These are phyloP conservation scores for Neurospora tetraspora DNA, from an alignment of 495 filamentous ascomycete species.

Conservation along the genomic window DNA sequence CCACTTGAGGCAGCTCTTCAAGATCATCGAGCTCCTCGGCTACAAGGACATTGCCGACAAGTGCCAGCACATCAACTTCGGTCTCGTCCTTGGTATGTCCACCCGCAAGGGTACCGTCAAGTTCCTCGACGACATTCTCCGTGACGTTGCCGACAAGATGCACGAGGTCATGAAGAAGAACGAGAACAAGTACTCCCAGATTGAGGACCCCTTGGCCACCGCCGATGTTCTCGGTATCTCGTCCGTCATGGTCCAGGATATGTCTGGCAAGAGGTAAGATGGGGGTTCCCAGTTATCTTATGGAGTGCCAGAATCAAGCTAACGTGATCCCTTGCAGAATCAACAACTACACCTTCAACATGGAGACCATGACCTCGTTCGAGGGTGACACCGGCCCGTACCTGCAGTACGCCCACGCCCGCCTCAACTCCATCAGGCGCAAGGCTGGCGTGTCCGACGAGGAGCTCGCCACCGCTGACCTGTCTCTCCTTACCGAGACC, in stretches of 20 bases:
- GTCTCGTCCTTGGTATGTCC: conserved; percentile 52
- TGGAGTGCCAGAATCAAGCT: neutral
- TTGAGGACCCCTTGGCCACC: conserved; percentile 43
- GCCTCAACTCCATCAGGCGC: conserved; percentile 52
- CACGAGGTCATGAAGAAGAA: conserved; percentile 57
- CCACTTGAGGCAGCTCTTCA: conserved; percentile 54
- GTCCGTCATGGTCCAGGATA: conserved; percentile 56
- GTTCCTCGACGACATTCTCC: conserved; percentile 53
- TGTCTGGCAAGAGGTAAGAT: conserved; percentile 51
- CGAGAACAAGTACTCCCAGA: conserved; percentile 47
- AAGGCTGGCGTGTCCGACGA: conserved; percentile 40
- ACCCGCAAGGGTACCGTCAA: conserved; percentile 47
- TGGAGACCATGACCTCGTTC: conserved; percentile 57
- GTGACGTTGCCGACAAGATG: conserved; percentile 53
- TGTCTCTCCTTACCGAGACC: conserved; percentile 46
- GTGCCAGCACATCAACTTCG: conserved; percentile 55
- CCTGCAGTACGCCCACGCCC: conserved; percentile 59
- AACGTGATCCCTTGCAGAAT: conserved; percentile 27
- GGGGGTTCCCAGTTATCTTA: neutral
- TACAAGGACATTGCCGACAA: conserved; percentile 47
- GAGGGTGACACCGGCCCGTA: conserved; percentile 64
- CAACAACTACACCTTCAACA: conserved; percentile 55
- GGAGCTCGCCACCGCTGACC: conserved; percentile 46
- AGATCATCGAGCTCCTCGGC: conserved; percentile 51
- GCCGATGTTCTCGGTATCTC: conserved; percentile 53